These are phyloP conservation scores for Cercospora sesami DNA, from an alignment of 2,329 filamentous ascomycete species.

Conservation along the genomic window DNA sequence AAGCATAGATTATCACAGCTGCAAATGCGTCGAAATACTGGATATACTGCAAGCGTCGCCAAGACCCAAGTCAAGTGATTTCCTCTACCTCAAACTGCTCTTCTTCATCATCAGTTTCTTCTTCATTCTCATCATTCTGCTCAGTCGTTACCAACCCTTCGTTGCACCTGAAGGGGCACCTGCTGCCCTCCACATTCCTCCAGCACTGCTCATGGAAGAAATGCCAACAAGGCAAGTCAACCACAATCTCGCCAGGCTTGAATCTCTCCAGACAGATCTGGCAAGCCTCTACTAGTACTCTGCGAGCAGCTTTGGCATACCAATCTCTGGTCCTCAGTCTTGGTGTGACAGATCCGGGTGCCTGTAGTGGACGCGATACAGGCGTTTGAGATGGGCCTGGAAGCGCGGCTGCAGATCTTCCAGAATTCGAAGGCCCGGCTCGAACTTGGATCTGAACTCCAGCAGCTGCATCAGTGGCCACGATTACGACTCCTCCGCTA, in stretches of 20 bases:
- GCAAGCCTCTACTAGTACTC: background rate
- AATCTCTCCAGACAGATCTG: conserved; percentile 13
- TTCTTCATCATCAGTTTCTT: background rate
- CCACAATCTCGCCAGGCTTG: conserved; percentile 13
- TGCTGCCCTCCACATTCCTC: background rate
- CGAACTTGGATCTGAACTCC: background rate
- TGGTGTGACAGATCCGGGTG: background rate
- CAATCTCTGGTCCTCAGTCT: background rate
- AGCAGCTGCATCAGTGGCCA: background rate
- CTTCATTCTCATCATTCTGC: background rate
- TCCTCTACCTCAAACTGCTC: background rate
- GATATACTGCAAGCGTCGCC: background rate
- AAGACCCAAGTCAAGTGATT: background rate
- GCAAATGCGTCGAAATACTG: background rate
- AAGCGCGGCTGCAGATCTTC: background rate
- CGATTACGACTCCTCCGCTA: background rate
- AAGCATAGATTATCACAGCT: background rate
- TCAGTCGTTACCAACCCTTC: background rate
- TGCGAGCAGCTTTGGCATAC: conserved; percentile 1
- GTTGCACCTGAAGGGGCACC: conserved; percentile 8
- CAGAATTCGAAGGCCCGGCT: background rate
- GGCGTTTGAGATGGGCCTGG: background rate
- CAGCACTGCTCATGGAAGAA: conserved; percentile 13
- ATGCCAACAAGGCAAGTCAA: conserved; percentile 16
- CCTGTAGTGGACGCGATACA: background rate